Percentiles rank a stretch among this genome's conserved stretches.
Conservation (phyloP, 305 asterid genomes). For the Solanum hybrid region DNA sequence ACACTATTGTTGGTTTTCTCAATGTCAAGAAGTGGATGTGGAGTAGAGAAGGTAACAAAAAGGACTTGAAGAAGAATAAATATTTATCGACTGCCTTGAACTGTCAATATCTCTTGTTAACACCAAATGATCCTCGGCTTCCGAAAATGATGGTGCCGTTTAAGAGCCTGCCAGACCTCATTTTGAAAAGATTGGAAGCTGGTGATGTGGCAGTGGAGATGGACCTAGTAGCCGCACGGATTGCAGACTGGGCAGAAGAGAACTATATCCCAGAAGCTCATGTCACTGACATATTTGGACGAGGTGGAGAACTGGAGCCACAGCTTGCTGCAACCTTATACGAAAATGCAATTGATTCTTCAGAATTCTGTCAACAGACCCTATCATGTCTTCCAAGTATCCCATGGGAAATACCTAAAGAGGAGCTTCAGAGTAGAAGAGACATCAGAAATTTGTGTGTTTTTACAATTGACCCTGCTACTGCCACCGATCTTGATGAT, state of each 20-base stretch:
- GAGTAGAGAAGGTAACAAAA: conserved; percentile 37
- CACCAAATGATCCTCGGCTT: conserved; percentile 63
- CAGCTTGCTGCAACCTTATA: conserved; percentile 78
- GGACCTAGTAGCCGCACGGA: conserved; percentile 61
- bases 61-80: conserved; percentile 44
- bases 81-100: conserved; percentile 18
- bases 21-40: conserved; percentile 54
- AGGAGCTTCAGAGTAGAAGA: conserved; percentile 46
- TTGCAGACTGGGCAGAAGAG: conserved; percentile 78
- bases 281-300: conserved; percentile 55
- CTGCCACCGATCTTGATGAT: conserved; percentile 84
- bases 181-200: conserved; percentile 48
- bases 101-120: conserved; percentile 40
- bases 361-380: conserved; percentile 54
- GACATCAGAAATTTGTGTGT: conserved; percentile 59
- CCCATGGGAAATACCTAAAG: conserved; percentile 57
- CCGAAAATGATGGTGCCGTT: conserved; percentile 61
- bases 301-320: conserved; percentile 64
- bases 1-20: conserved; percentile 58
- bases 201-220: conserved; percentile 57
- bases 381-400: conserved; percentile 50
- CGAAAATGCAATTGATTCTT: conserved; percentile 57
- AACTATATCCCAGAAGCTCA: conserved; percentile 50
- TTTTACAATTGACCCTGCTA: conserved; percentile 80
- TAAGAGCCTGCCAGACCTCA: conserved; percentile 41